A percentile compares a stretch with the other conserved stretches of the same genome.
phyloP scores from a whole-genome alignment of 2,329 filamentous ascomycete genomes.

The Penicillium thymicola region DNA sequence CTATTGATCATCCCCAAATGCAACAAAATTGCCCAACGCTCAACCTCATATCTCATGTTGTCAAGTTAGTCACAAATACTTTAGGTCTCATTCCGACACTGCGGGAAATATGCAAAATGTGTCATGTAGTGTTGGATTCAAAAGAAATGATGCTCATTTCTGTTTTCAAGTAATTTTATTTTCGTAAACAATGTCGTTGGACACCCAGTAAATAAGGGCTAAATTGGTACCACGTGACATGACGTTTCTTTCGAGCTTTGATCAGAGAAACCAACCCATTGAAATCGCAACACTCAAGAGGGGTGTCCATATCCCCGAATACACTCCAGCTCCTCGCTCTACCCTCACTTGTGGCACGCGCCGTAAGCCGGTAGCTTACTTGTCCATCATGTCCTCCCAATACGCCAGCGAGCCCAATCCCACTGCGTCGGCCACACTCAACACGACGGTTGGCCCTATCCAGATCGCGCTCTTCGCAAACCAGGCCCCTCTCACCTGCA shows the following conservation, averaged over 20 bases:
- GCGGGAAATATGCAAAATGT: neutral
- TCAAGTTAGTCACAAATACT: neutral
- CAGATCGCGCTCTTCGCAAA: conserved; percentile 92
- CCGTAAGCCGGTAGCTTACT: neutral
- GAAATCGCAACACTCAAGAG: neutral
- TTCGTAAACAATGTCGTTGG: neutral
- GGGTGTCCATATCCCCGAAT: neutral
- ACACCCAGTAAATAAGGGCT: neutral
- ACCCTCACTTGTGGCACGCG: neutral
- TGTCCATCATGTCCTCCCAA: conserved; percentile 70
- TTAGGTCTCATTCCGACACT: neutral
- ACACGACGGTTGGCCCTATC: conserved; percentile 86
- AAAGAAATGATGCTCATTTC: neutral
- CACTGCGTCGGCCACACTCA: conserved; percentile 84
- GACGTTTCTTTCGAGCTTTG: conserved; percentile 19
- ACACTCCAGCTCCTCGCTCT: neutral
- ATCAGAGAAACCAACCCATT: neutral
- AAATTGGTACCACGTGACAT: conserved; percentile 18
- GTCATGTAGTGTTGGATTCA: neutral
- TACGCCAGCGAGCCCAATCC: conserved; percentile 96
- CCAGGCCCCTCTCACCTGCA: conserved; percentile 84
- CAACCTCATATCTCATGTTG: neutral
- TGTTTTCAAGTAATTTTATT: neutral
- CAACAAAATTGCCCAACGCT: neutral
- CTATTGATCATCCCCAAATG: neutral